A percentile compares a stretch with the other conserved stretches of the same genome.
These are phyloP conservation scores for Aspergillus costaricaensis DNA, from an alignment of 2,329 filamentous ascomycete genomes.

Conservation along the genomic window DNA sequence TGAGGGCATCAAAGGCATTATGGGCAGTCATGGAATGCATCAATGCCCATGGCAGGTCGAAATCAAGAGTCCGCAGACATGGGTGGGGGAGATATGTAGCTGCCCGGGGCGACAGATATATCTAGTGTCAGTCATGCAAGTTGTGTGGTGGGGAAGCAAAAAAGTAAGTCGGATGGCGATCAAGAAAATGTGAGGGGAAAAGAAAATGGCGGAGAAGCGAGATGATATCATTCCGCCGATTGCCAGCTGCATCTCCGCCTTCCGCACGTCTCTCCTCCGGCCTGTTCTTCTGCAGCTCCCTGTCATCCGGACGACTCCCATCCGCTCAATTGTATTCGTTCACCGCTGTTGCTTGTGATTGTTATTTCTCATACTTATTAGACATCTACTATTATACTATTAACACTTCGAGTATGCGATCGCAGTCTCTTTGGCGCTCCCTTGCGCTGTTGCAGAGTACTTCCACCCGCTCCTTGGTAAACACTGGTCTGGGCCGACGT, in stretches of 20 bases:
- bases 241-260: neutral
- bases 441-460: constrained; percentile 30
- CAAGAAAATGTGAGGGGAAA: neutral
- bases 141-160: constrained; percentile 3
- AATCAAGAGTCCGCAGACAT: neutral
- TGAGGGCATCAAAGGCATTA: constrained; percentile 24
- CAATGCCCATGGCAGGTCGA: constrained; percentile 10
- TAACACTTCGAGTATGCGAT: constrained; percentile 26
- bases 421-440: constrained; percentile 28
- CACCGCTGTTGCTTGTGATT: neutral
- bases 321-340: neutral
- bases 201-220: neutral
- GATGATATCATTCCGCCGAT: constrained; percentile 13
- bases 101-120: neutral
- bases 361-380: neutral
- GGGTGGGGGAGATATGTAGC: neutral
- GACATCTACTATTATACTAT: neutral
- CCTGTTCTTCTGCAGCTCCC: neutral
- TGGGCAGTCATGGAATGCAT: constrained; percentile 17
- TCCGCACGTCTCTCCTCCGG: neutral
- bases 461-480: constrained; percentile 21
- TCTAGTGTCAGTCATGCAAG: neutral
- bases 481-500: constrained; percentile 21
- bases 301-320: neutral
- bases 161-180: neutral